Evolutionary conservation across 2,329 filamentous ascomycete species (phyloP), one percentile per base, ranked within the genome.

Genomic region (Colletotrichum sidae): DNA sequence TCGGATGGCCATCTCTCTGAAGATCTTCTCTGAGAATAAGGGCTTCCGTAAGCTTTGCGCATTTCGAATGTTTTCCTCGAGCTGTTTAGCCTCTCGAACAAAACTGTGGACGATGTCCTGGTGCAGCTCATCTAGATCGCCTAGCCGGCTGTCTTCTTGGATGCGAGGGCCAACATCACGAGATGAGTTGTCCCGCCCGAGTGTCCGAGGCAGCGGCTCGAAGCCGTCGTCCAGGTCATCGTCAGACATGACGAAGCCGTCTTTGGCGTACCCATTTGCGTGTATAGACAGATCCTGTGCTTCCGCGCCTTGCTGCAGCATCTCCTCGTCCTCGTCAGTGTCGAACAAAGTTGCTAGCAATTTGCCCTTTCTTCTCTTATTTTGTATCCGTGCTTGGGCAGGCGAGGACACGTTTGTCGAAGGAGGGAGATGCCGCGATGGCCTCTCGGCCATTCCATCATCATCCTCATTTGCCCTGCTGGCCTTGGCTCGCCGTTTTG

Each of bases 1-100:
- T 39, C 82, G 77, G 54, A 93, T 87, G 11, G 87, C 90, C 90
- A 96, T 94, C 69, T 90, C 86, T 41, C 89, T 87, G 55, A 94
- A 84, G 12, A 92, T 83, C 25, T 82, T 83, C 66, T 93, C 90
- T 0, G 88, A 89, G 73, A 96, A 96, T 1, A 90, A 80, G 4
- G 85, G 83, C 25, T 82, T 80, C 8, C 86, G 84, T 38, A 91
- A 76, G 5, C 81, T 80, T 55, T 86, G 86, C 33, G 81, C 80
- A 67, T 88, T 86, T 70, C 90, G 85, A 33, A 94, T 80, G 1
- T 83, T 79, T 70, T 89, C 86, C 70, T 90, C 88, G 13, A 88
- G 60, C 17, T 77, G 76, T 70, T 86, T 88, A 1, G 90, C 92
- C 50, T 87, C 83, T 1, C 78, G 74, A 25, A 93, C 83, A 72